Evolutionary conservation across 2,329 filamentous ascomycete species (phyloP), one percentile per base, ranked within the genome.

Genomic region (Thermomyces lanuginosus): DNA sequence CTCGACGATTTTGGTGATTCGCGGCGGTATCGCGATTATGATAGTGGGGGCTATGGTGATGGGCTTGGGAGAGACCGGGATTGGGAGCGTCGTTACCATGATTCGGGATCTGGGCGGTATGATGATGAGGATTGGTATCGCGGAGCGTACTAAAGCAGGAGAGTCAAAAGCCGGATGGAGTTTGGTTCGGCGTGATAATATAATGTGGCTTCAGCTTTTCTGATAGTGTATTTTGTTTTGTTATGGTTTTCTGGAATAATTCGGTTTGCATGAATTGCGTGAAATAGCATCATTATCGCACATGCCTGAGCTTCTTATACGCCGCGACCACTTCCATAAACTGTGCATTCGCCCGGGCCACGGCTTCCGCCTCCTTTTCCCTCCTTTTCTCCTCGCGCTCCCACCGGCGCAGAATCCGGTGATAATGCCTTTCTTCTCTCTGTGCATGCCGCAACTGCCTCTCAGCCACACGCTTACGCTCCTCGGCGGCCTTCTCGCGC

Each of bases 381-480:
- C 55, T 55, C 10, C 49, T 32, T 29, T 51, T 48, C 33, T 65
- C 60, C 30, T 56, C 55, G 16, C 41, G 43, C 28, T 54, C 47
- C 29, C 43, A 51, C 27, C 38, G 34, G 33, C 30, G 38, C 22
- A 30, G 13, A 25, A 52, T 43, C 26, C 35, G 29, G 31, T 33
- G 24, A 7, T 33, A 27, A 35, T 48, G 36, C 32, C 43, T 49
- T 31, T 51, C 42, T 42, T 53, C 45, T 23, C 38, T 38, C 27
- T 45, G 45, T 5, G 17, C 31, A 16, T 40, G 30, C 20, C 39
- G 44, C 34, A 39, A 36, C 18, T 31, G 36, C 30, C 38, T 41
- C 31, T 40, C 40, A 29, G 39, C 37, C 30, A 44, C 51, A 36
- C 39, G 40, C 22, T 33, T 43, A 36, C 42, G 48, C 48, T 49